Conservation (phyloP, 2,329 filamentous ascomycete species). For the Pseudogymnoascus sp. region DNA sequence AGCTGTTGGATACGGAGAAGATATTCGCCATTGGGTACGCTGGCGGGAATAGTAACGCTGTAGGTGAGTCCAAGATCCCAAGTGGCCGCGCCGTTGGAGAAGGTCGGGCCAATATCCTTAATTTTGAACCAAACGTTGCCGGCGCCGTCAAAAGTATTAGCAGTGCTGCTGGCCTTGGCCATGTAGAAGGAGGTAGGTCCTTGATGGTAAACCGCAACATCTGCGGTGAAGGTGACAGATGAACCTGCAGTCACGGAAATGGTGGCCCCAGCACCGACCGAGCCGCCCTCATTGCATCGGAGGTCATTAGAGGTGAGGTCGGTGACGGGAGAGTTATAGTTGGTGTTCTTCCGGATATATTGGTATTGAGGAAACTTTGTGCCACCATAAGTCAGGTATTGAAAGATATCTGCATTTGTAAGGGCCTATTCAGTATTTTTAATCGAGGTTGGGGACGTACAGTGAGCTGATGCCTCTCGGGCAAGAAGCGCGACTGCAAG, state of each 20-base stretch:
- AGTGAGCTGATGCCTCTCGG: conserved; percentile 2
- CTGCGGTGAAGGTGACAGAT: conserved; percentile 13
- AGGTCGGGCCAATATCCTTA: conserved; percentile 28
- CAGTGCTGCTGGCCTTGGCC: conserved; percentile 31
- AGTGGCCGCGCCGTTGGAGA: conserved; percentile 18
- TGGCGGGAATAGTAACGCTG: conserved; percentile 23
- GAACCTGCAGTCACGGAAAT: conserved; percentile 10
- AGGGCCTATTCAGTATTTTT: neutral
- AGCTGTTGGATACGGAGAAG: conserved; percentile 26
- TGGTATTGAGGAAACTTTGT: conserved; percentile 12
- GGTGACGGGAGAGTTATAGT: conserved; percentile 43
- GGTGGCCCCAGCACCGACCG: neutral
- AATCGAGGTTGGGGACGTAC: neutral
- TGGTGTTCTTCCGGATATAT: conserved; percentile 34
- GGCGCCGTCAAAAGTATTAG: conserved; percentile 30
- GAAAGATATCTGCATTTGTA: conserved; percentile 5
- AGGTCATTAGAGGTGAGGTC: conserved; percentile 42
- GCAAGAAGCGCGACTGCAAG: neutral
- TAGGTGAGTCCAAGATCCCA: conserved; percentile 24
- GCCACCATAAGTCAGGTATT: conserved; percentile 9
- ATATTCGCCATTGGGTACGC: conserved; percentile 25
- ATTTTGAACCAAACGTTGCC: conserved; percentile 34
- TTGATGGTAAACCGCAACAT: conserved; percentile 27
- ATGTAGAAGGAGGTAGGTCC: conserved; percentile 31
- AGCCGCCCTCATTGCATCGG: conserved; percentile 33